Evolutionary conservation across 2,329 filamentous ascomycete genomes (phyloP).

Genomic region (Neocucurbitaria cava): DNA sequence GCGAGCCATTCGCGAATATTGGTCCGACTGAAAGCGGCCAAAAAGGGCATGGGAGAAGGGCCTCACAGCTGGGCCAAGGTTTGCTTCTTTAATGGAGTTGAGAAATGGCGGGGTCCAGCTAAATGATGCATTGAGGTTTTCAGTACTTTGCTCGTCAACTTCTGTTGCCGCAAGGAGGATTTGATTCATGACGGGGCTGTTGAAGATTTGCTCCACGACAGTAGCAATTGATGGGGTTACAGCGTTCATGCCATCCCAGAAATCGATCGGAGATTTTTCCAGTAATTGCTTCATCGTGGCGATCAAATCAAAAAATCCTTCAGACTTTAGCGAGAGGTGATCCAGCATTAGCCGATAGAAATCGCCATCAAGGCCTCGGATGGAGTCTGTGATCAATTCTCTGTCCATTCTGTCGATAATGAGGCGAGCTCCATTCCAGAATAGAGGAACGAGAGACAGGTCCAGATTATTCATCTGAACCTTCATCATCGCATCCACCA

Average conservation of each 20-base stretch:
- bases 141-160: constrained; percentile 60
- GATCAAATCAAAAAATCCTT: constrained; percentile 71
- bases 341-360: constrained; percentile 66
- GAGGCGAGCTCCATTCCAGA: constrained; percentile 79
- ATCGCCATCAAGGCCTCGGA: constrained; percentile 80
- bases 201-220: constrained; percentile 84
- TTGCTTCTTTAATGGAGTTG: constrained; percentile 75
- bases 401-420: constrained; percentile 78
- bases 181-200: constrained; percentile 70
- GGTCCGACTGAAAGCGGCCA: constrained; percentile 64
- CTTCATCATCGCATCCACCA: constrained; percentile 70
- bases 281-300: constrained; percentile 74
- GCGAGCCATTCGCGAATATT: constrained; percentile 64
- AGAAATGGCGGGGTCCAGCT: constrained; percentile 83
- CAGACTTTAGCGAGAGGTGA: constrained; percentile 62
- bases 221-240: constrained; percentile 80
- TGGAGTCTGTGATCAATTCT: constrained; percentile 75
- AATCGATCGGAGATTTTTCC: constrained; percentile 76
- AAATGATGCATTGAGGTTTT: constrained; percentile 69
- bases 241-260: constrained; percentile 87
- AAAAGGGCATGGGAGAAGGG: constrained; percentile 80
- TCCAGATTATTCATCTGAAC: constrained; percentile 64
- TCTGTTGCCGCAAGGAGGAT: constrained; percentile 60
- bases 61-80: constrained; percentile 80
- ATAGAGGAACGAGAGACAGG: constrained; percentile 66